Percentiles rank a stretch among this genome's conserved stretches.
Evolutionary conservation across 805 yeast genomes (phyloP).

Genomic region (Metschnikowia similis): DNA sequence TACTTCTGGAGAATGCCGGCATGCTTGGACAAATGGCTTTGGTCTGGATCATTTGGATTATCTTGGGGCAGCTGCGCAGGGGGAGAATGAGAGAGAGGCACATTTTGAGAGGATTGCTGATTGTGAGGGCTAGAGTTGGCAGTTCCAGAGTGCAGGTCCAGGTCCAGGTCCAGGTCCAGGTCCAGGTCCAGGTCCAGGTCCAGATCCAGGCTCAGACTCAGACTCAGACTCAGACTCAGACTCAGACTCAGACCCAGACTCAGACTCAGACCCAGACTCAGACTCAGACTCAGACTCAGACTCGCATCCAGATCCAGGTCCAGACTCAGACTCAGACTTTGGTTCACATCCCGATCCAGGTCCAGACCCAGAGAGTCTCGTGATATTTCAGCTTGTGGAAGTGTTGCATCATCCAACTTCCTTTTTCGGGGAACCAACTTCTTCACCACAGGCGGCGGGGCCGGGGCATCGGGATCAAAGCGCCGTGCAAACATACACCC

Average conservation of each 20-base stretch:
- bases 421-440: constrained; percentile 17
- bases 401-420: constrained; percentile 10
- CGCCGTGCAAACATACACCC: constrained; percentile 58
- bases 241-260: constrained; percentile 1
- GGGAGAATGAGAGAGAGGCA: not conserved
- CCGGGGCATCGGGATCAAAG: constrained; percentile 47
- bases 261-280: constrained; percentile 9
- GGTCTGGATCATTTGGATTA: not conserved
- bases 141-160: constrained; percentile 10
- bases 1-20: constrained; percentile 51
- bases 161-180: not conserved
- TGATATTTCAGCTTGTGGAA: not conserved
- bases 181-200: not conserved
- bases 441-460: constrained; percentile 10
- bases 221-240: constrained; percentile 7
- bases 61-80: not conserved
- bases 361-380: not conserved
- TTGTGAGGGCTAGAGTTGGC: constrained; percentile 9
- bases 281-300: constrained; percentile 2
- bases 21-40: constrained; percentile 36
- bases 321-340: constrained; percentile 3
- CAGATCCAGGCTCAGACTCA: constrained; percentile 7
- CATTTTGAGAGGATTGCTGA: constrained; percentile 1
- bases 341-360: not conserved
- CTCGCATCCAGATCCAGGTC: not conserved